Percentiles rank a stretch among this genome's conserved stretches.
Conservation (phyloP, 2,329 filamentous ascomycete species). For the Trichophaea hybrida region DNA sequence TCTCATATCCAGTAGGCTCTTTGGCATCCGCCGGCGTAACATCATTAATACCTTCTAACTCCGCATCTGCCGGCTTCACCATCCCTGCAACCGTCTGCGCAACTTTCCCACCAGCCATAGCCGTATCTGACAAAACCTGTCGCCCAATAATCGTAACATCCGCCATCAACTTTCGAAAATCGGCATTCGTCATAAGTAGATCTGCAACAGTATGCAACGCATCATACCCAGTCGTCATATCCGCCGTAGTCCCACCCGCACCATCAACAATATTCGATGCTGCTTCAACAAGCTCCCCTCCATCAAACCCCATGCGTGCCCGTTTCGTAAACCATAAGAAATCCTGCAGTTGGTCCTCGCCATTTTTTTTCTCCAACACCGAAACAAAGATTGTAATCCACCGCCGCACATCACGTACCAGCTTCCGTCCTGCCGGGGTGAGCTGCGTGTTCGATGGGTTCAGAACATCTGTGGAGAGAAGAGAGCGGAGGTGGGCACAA, state of each 20-base stretch:
- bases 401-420: conserved; percentile 56
- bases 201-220: conserved; percentile 72
- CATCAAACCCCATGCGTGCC: conserved; percentile 9
- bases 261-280: neutral
- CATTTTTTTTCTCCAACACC: conserved; percentile 70
- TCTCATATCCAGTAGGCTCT: neutral
- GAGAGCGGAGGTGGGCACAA: conserved; percentile 62
- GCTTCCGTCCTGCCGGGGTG: conserved; percentile 59
- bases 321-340: conserved; percentile 57
- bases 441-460: conserved; percentile 61
- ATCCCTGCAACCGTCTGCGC: conserved; percentile 53
- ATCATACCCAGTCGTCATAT: conserved; percentile 38
- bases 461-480: conserved; percentile 63
- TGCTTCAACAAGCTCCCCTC: conserved; percentile 7
- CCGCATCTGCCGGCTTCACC: conserved; percentile 28
- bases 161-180: conserved; percentile 73
- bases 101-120: conserved; percentile 60
- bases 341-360: conserved; percentile 73
- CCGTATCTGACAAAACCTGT: conserved; percentile 76
- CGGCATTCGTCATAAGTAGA: conserved; percentile 74
- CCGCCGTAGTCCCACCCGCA: conserved; percentile 3
- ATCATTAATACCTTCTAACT: conserved; percentile 5
- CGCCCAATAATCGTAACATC: conserved; percentile 66
- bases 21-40: neutral
- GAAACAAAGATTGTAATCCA: conserved; percentile 70